Evolutionary conservation across 257 asterid genomes (phyloP).

Genomic region (Leonotis leonurus): DNA sequence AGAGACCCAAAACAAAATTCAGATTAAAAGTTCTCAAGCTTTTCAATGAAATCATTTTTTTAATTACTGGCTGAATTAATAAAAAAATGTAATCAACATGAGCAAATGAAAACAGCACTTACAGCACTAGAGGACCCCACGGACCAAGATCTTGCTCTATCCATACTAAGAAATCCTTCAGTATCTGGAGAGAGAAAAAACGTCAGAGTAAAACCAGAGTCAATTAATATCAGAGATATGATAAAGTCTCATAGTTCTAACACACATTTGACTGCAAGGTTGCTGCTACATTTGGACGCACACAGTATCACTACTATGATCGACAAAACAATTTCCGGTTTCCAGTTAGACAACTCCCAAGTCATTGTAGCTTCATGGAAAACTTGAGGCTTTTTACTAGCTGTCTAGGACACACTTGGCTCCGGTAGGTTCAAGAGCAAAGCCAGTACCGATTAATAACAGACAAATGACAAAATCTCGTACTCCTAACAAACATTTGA

Average conservation of each 20-base stretch:
- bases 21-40: not conserved
- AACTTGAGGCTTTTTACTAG: not conserved
- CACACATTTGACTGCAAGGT: not conserved
- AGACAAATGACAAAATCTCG: too few relatives aligned
- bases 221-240: not conserved
- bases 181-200: constrained; percentile 41
- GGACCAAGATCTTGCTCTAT: constrained; percentile 93
- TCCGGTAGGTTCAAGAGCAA: too few relatives aligned
- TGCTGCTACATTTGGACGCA: not conserved
- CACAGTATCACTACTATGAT: not conserved
- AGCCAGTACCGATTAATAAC: too few relatives aligned
- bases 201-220: constrained; percentile 6
- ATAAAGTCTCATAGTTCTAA: not conserved
- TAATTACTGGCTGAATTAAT: too few relatives aligned
- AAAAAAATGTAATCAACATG: not conserved
- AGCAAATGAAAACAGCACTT: constrained; percentile 34
- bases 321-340: not conserved
- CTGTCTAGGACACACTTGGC: too few relatives aligned
- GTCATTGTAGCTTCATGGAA: not conserved
- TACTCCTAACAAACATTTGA: too few relatives aligned
- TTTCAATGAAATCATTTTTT: too few relatives aligned
- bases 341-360: not conserved
- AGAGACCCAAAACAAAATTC: not conserved
- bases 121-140: constrained; percentile 99
- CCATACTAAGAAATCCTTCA: constrained; percentile 87